Conservation (phyloP, 2,329 filamentous ascomycete genomes). For the Conoideocrella luteorostrata region DNA sequence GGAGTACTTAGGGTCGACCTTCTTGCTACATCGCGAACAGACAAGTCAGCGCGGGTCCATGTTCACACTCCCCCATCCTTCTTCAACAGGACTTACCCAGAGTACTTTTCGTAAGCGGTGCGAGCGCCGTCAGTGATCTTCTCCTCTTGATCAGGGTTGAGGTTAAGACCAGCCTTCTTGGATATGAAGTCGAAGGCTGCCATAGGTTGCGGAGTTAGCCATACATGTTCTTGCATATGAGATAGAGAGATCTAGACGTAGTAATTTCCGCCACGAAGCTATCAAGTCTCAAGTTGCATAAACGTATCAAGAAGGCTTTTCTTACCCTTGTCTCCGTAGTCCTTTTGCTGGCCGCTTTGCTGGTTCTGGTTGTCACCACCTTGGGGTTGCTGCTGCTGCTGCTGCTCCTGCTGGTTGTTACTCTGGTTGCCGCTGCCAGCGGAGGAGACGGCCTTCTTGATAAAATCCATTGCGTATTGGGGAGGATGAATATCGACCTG, state of each 20-base stretch:
- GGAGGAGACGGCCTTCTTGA: constrained; percentile 27
- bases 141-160: constrained; percentile 27
- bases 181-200: constrained; percentile 22
- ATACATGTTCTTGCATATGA: too few relatives aligned
- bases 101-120: constrained; percentile 26
- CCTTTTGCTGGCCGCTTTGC: constrained; percentile 11
- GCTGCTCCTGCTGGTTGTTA: constrained; percentile 1
- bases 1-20: constrained; percentile 26
- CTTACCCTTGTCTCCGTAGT: constrained; percentile 34
- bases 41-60: too few relatives aligned
- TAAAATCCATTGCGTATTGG: constrained; percentile 27
- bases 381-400: constrained; percentile 13
- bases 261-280: too few relatives aligned
- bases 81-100: constrained; percentile 23
- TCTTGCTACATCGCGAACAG: constrained; percentile 12
- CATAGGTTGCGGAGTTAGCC: too few relatives aligned
- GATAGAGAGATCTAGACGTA: too few relatives aligned
- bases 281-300: too few relatives aligned
- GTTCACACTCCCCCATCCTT: too few relatives aligned
- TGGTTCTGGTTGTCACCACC: constrained; percentile 12
- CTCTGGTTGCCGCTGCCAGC: constrained; percentile 6
- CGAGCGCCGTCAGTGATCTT: constrained; percentile 32
- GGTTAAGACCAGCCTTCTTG: constrained; percentile 29
- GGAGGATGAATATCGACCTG: background rate
- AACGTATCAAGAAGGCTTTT: too few relatives aligned